Evolutionary conservation across 805 yeast species (phyloP), one percentile per base, ranked within the genome.

Genomic region (Ogataea naganishii): DNA sequence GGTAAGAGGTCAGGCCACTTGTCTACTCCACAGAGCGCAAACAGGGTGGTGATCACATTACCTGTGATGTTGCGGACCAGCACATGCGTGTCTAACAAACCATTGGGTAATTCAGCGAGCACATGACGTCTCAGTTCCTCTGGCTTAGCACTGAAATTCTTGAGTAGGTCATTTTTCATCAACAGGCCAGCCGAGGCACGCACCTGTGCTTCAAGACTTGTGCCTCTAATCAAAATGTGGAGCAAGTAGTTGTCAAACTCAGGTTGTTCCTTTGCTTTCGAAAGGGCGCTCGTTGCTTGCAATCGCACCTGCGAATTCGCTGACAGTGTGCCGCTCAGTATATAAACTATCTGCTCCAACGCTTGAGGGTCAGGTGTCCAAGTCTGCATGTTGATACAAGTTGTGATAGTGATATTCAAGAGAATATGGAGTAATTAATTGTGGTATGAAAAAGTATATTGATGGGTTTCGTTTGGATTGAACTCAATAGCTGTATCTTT

Each of bases 121-220:
- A 61, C 41, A 30, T 60, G 57, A 4, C 51, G 37, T 31, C 56
- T 58, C 20, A 58, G 34, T 13, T 46, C 55, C 20, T 27, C 44
- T 35, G 44, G 41, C 32, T 46, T 51, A 18, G 30, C 39, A n/a
- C 44, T 42, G 35, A 57, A 50, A 20, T 57, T 49, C 34, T 57
- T 63, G 22, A 72, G 44, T n/a, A 86, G 58, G 37, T 71, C 71
- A 54, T 88, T 89, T 50, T 92, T 89, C 53, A 92, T 66, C 46
- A 77, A 64, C 36, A 88, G 56, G 7, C 97, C 98, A 1, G 96
- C 89, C 0, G 94, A 77, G 1, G 95, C 95, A 30, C 96, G 67
- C 7, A 76, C 65, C 24, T 73, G 75, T 0, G 74, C 54, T n/a
- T 59, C 56, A 7, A 68, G 58, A 8, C 50, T 49, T 13, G 64